Conservation (phyloP, 2,329 filamentous ascomycete genomes). For the Cladosporium oxysporum region DNA sequence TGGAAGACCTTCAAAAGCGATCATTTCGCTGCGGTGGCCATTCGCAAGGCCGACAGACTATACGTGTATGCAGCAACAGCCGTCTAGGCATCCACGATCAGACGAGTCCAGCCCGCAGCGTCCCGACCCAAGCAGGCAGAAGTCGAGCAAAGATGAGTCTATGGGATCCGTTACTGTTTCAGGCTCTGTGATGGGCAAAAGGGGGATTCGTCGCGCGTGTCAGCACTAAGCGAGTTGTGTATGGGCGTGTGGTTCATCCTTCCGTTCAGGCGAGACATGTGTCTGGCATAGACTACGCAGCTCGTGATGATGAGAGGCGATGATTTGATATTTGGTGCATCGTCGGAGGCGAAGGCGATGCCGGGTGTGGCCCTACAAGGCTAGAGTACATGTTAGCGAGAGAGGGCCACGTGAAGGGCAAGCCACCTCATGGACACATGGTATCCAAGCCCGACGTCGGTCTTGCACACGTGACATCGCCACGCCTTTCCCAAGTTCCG, state of each 20-base stretch:
- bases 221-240: neutral
- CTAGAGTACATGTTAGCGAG: neutral
- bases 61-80: no score
- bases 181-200: neutral
- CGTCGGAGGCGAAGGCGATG: neutral
- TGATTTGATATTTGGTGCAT: neutral
- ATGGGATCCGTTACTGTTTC: neutral
- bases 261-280: neutral
- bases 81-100: neutral
- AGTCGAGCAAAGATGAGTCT: neutral
- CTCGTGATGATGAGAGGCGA: neutral
- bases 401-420: neutral
- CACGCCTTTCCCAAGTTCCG: neutral
- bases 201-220: neutral
- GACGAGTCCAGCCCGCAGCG: neutral
- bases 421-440: neutral
- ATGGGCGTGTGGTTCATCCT: neutral
- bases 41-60: no score
- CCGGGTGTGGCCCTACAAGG: no score
- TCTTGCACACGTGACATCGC: neutral
- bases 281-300: neutral
- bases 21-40: no score
- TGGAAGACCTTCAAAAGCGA: neutral
- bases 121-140: neutral
- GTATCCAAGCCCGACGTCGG: neutral